Evolutionary conservation across 306 rosid species (phyloP).

Genomic region (Mimosa bimucronata): DNA sequence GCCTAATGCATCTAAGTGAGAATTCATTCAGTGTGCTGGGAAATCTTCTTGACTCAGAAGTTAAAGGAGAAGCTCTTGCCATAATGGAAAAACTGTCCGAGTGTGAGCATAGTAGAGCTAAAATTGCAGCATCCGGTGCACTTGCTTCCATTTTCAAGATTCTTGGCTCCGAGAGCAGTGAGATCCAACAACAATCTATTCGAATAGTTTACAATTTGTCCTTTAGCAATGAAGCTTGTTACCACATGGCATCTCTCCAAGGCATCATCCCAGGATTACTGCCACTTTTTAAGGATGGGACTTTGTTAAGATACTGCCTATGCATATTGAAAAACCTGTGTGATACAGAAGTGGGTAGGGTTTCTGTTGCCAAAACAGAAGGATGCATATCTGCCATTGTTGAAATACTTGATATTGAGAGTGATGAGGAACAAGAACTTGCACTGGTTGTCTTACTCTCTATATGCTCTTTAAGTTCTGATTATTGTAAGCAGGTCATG

Average conservation of each 20-base stretch:
- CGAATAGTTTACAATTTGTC: slow-evolving; percentile 62
- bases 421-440: slow-evolving; percentile 71
- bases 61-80: slow-evolving; percentile 63
- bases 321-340: slow-evolving; percentile 67
- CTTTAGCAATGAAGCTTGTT: slow-evolving; percentile 47
- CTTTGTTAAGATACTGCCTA: slow-evolving; percentile 54
- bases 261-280: slow-evolving; percentile 73
- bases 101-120: slow-evolving; percentile 39
- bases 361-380: slow-evolving; percentile 63
- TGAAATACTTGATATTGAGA: slow-evolving; percentile 60
- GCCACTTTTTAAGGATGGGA: slow-evolving; percentile 51
- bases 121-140: slow-evolving; percentile 59
- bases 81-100: slow-evolving; percentile 72
- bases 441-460: slow-evolving; percentile 73
- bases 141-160: slow-evolving; percentile 51
- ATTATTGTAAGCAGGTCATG: slow-evolving; percentile 66
- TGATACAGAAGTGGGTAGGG: slow-evolving; percentile 55
- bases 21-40: slow-evolving; percentile 56
- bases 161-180: slow-evolving; percentile 55
- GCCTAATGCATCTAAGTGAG: slow-evolving; percentile 44
- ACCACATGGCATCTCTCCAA: slow-evolving; percentile 49
- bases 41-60: slow-evolving; percentile 64
- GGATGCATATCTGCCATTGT: slow-evolving; percentile 74
- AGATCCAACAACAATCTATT: slow-evolving; percentile 57
- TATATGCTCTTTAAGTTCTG: slow-evolving; percentile 66